These are phyloP conservation scores for Hypoxylon cercidicola DNA, from an alignment of 495 filamentous ascomycete species.

Conservation along the genomic window DNA sequence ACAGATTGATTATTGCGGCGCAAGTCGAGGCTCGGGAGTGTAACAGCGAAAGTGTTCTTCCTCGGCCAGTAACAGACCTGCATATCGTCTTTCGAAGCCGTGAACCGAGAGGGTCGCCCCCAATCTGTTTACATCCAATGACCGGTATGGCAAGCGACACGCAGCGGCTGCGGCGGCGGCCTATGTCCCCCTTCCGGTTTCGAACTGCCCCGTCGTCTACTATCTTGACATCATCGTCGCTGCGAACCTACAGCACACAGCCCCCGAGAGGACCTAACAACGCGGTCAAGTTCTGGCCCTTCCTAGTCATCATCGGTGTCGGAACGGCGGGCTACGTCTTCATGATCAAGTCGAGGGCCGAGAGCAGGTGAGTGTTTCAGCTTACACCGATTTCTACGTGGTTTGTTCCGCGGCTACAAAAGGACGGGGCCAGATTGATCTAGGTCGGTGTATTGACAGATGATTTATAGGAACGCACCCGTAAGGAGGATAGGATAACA, in stretches of 20 bases:
- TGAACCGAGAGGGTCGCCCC: slow-evolving; percentile 25
- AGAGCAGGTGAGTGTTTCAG: slow-evolving; percentile 42
- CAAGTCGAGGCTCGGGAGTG: slow-evolving; percentile 9
- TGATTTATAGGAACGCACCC: slow-evolving; percentile 21
- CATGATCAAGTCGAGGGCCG: slow-evolving; percentile 50
- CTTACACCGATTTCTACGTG: neutral
- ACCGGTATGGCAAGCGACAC: slow-evolving; percentile 4
- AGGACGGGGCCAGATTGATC: neutral
- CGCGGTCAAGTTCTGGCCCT: slow-evolving; percentile 61
- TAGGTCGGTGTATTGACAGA: slow-evolving; percentile 12
- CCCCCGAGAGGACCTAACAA: slow-evolving; percentile 44
- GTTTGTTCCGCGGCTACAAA: neutral
- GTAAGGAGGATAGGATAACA: slow-evolving; percentile 18
- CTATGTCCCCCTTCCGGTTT: slow-evolving; percentile 27
- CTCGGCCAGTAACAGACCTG: slow-evolving; percentile 1
- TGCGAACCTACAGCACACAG: slow-evolving; percentile 45
- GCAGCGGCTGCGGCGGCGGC: slow-evolving; percentile 26
- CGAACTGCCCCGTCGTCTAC: slow-evolving; percentile 7
- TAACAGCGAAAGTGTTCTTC: neutral
- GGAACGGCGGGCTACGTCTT: slow-evolving; percentile 59
- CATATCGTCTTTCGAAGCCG: neutral
- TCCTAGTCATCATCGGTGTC: slow-evolving; percentile 57
- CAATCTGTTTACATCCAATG: slow-evolving; percentile 26
- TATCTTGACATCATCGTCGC: neutral
- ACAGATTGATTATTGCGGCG: slow-evolving; percentile 21